These are phyloP conservation scores for Pythium utonaiense DNA, from an alignment of 352 stramenopile species.

Conservation along the genomic window DNA sequence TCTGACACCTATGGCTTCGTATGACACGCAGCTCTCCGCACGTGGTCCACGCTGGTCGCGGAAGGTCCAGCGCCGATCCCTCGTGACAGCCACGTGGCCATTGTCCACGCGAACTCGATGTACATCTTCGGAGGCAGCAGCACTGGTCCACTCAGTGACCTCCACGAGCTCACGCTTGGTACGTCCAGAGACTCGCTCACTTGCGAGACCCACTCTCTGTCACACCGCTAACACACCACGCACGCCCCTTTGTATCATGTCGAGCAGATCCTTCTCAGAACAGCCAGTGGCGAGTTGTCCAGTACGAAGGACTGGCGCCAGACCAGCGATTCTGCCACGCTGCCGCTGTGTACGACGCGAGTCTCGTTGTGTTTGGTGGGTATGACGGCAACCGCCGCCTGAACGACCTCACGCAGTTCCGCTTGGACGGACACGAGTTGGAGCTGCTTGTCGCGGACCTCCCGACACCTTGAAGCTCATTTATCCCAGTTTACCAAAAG, in stretches of 20 bases:
- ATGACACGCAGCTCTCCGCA: conserved; percentile 39
- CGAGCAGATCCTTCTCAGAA: conserved; percentile 39
- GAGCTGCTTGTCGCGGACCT: no score
- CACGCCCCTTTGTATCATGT: neutral
- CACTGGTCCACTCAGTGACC: conserved; percentile 97
- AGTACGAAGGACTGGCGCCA: conserved; percentile 76
- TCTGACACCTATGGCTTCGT: neutral
- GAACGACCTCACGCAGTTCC: conserved; percentile 94
- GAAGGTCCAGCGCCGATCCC: conserved; percentile 91
- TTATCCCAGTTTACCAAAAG: no score
- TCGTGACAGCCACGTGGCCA: conserved; percentile 95
- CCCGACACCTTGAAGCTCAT: no score
- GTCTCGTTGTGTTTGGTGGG: conserved; percentile 93
- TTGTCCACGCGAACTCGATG: conserved; percentile 93
- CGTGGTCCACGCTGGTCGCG: conserved; percentile 89
- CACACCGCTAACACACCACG: no score
- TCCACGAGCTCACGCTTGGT: conserved; percentile 93
- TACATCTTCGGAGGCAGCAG: conserved; percentile 96
- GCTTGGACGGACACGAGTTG: conserved; percentile 77
- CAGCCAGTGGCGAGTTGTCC: conserved; percentile 67
- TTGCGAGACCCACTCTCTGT: no score
- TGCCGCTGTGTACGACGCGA: conserved; percentile 89
- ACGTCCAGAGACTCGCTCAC: neutral
- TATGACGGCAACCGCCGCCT: conserved; percentile 95
- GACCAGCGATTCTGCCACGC: conserved; percentile 97